These are phyloP conservation scores for Meyerozyma smithsonii DNA, from an alignment of 1,139 yeast genomes.

Conservation along the genomic window DNA sequence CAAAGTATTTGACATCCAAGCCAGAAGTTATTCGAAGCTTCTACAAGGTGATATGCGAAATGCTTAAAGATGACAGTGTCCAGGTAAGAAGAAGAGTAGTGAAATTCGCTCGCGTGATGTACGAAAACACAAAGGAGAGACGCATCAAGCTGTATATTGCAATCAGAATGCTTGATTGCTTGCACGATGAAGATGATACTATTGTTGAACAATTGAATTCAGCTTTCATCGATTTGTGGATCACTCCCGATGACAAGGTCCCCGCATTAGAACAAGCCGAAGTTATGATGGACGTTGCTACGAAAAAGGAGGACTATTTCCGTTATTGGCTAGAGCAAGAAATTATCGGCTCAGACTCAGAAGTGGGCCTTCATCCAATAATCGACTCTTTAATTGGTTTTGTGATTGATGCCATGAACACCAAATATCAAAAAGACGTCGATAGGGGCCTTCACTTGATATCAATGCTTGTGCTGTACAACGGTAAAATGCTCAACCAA, in stretches of 20 bases:
- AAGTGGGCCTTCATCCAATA: slow-evolving; percentile 11
- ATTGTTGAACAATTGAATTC: slow-evolving; percentile 43
- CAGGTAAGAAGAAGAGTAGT: slow-evolving; percentile 63
- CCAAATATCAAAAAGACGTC: slow-evolving; percentile 15
- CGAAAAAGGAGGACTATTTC: background rate
- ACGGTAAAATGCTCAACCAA: slow-evolving; percentile 50
- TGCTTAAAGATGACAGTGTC: slow-evolving; percentile 56
- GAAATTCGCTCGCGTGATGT: slow-evolving; percentile 48
- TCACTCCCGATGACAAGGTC: slow-evolving; percentile 13
- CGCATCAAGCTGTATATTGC: slow-evolving; percentile 41
- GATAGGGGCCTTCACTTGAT: slow-evolving; percentile 43
- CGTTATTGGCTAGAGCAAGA: background rate
- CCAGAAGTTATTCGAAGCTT: slow-evolving; percentile 46
- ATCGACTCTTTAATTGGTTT: slow-evolving; percentile 18
- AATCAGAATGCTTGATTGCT: slow-evolving; percentile 45
- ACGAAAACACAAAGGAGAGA: slow-evolving; percentile 25
- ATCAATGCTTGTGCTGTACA: slow-evolving; percentile 49
- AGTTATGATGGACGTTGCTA: slow-evolving; percentile 34
- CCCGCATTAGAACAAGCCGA: slow-evolving; percentile 11
- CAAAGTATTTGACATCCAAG: slow-evolving; percentile 41
- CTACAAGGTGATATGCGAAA: slow-evolving; percentile 44
- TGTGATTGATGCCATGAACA: slow-evolving; percentile 19
- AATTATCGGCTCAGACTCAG: background rate
- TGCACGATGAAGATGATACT: slow-evolving; percentile 68
- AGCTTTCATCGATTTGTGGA: slow-evolving; percentile 43